Evolutionary conservation across 1,284 basidiomycete genomes (phyloP).

Genomic region (Trichosporon sp.): DNA sequence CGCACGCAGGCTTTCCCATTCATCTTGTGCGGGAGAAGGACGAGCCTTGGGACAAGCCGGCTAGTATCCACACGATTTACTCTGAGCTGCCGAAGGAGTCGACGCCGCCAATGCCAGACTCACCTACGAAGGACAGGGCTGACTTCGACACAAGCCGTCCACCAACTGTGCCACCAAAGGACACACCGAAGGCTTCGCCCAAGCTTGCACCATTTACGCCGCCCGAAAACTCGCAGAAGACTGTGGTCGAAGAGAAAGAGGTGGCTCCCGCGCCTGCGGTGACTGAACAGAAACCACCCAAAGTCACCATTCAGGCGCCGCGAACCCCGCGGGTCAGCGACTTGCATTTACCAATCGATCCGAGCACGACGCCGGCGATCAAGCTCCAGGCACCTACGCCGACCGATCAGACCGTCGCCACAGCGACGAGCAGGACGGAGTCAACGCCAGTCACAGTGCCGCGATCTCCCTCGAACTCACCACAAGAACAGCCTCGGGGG

Average conservation of each 20-base stretch:
- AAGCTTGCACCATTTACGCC: neutral
- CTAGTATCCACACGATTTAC: neutral
- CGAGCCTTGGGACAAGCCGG: neutral
- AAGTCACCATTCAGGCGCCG: neutral
- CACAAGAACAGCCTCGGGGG: neutral
- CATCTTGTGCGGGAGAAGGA: neutral
- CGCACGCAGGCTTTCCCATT: neutral
- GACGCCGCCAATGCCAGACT: neutral
- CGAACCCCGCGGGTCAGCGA: neutral
- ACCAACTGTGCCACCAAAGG: neutral
- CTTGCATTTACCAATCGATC: neutral
- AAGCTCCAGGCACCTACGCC: neutral
- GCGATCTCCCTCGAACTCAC: neutral
- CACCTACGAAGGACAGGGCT: neutral
- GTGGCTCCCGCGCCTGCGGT: no score
- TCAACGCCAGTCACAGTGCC: neutral
- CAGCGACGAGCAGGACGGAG: neutral
- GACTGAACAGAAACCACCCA: neutral
- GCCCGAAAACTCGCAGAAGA: neutral
- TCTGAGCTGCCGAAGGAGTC: neutral
- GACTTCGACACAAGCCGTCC: neutral
- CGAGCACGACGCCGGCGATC: neutral
- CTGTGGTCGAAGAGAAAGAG: neutral
- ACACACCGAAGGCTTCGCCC: constrained; percentile 54
- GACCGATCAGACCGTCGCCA: neutral